Conservation (phyloP, 2,329 filamentous ascomycete genomes). For the Plenodomus lindquistii region DNA sequence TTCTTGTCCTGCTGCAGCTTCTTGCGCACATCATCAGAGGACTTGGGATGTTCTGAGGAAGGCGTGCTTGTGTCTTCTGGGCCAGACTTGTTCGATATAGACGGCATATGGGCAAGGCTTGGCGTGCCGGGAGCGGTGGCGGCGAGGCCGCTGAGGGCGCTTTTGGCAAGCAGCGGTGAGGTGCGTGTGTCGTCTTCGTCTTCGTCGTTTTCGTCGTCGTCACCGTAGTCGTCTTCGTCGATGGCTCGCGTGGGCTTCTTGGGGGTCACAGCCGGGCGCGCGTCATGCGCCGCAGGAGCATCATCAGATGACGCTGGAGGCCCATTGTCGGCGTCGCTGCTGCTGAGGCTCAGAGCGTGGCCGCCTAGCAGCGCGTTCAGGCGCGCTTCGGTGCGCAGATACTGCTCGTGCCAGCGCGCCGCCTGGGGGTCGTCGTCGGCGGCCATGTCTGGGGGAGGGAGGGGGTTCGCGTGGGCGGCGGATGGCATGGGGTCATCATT, state of each 20-base stretch:
- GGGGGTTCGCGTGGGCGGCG: constrained; percentile 42
- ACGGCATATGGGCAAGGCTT: constrained; percentile 64
- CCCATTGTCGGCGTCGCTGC: constrained; percentile 31
- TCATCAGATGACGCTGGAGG: constrained; percentile 29
- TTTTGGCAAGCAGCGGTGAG: constrained; percentile 56
- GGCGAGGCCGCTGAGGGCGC: constrained; percentile 57
- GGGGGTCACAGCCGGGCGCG: constrained; percentile 55
- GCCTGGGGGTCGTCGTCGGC: constrained; percentile 53
- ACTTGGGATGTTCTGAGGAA: constrained; percentile 64
- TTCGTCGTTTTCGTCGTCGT: constrained; percentile 68
- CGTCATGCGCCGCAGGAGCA: constrained; percentile 45
- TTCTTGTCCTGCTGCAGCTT: constrained; percentile 90
- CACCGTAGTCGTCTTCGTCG: constrained; percentile 83
- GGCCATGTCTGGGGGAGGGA: constrained; percentile 46
- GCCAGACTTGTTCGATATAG: constrained; percentile 66
- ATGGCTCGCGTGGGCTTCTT: constrained; percentile 79
- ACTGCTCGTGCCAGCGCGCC: constrained; percentile 73
- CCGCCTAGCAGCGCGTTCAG: constrained; percentile 74
- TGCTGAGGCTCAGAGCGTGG: constrained; percentile 28
- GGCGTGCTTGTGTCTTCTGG: constrained; percentile 60
- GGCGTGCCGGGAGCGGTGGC: constrained; percentile 65
- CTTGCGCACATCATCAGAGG: constrained; percentile 86
- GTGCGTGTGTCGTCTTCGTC: constrained; percentile 47
- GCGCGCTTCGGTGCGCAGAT: constrained; percentile 74
- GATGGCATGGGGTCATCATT: constrained; percentile 49